phyloP scores from a whole-genome alignment of 495 filamentous ascomycete genomes.

The Lophiotrema nucula region DNA sequence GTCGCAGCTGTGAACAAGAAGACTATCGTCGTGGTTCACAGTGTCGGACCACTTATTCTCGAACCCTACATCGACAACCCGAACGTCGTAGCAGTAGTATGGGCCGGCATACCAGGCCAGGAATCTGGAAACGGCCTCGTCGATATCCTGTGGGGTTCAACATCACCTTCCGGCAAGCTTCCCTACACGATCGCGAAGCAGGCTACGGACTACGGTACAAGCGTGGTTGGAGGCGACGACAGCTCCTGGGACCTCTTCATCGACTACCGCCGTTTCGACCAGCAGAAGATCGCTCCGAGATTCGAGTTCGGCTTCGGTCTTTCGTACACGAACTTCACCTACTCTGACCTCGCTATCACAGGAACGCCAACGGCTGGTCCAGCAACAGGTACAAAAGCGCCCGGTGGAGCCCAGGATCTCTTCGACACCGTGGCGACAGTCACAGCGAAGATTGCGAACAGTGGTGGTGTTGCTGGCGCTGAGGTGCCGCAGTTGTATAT shows the following conservation, averaged over 20 bases:
- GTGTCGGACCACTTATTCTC: slow-evolving; percentile 31
- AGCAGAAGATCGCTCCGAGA: slow-evolving; percentile 45
- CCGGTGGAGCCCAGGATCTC: slow-evolving; percentile 35
- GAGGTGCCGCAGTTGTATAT: slow-evolving; percentile 63
- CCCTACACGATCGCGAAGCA: slow-evolving; percentile 38
- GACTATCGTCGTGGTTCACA: slow-evolving; percentile 37
- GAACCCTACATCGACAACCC: slow-evolving; percentile 29
- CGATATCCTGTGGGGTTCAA: slow-evolving; percentile 35
- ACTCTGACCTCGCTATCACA: slow-evolving; percentile 33
- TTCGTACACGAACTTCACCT: slow-evolving; percentile 41
- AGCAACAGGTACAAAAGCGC: slow-evolving; percentile 10
- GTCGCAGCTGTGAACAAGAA: slow-evolving; percentile 39
- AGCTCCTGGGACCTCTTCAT: slow-evolving; percentile 50
- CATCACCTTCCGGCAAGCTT: slow-evolving; percentile 34
- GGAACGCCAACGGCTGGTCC: slow-evolving; percentile 24
- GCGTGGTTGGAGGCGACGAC: slow-evolving; percentile 21
- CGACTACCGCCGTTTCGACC: slow-evolving; percentile 55
- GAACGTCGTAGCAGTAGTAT: slow-evolving; percentile 35
- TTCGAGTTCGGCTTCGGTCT: slow-evolving; percentile 52
- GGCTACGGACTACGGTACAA: slow-evolving; percentile 32
- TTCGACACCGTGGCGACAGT: slow-evolving; percentile 50
- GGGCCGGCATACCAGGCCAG: slow-evolving; percentile 37
- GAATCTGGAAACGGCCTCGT: slow-evolving; percentile 35
- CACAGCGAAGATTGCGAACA: slow-evolving; percentile 51
- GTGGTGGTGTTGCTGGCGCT: slow-evolving; percentile 50